phyloP scores from a whole-genome alignment of 306 rosid genomes.

The Prunus armeniaca region DNA sequence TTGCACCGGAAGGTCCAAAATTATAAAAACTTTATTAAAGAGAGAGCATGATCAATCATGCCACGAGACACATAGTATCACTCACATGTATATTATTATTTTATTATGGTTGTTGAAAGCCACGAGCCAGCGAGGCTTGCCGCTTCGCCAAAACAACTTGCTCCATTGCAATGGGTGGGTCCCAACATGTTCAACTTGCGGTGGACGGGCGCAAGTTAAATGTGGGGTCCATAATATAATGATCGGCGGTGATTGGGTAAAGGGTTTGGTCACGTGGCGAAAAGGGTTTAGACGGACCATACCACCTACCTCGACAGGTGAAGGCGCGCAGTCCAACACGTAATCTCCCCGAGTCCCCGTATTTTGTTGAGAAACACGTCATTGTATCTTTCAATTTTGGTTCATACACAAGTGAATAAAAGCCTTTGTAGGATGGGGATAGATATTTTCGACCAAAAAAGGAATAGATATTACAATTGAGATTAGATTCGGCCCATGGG shows the following conservation, averaged over 20 bases:
- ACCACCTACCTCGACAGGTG: not conserved
- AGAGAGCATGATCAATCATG: not conserved
- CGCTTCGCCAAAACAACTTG: not conserved
- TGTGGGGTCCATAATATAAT: not conserved
- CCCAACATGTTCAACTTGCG: not conserved
- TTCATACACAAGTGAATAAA: too few species aligned
- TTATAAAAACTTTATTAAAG: not conserved
- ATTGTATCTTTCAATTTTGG: not conserved
- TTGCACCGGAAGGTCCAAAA: not conserved
- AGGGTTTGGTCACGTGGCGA: slow-evolving; percentile 1
- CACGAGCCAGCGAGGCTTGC: too few species aligned
- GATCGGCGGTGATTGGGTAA: not conserved
- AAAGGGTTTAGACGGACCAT: not conserved
- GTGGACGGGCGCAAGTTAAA: not conserved
- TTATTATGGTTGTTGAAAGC: too few species aligned
- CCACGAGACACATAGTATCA: too few species aligned
- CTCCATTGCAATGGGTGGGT: not conserved
- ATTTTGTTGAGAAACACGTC: slow-evolving; percentile 13
- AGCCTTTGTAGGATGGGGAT: too few species aligned
- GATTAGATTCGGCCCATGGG: too few species aligned
- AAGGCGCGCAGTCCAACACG: not conserved
- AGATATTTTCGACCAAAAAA: too few species aligned
- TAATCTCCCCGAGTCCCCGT: not conserved
- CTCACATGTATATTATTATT: too few species aligned
- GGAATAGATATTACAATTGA: too few species aligned